Percentiles rank a stretch among this genome's conserved stretches.
Evolutionary conservation across 2,329 filamentous ascomycete genomes (phyloP).

Genomic region (Clonostachys solani): DNA sequence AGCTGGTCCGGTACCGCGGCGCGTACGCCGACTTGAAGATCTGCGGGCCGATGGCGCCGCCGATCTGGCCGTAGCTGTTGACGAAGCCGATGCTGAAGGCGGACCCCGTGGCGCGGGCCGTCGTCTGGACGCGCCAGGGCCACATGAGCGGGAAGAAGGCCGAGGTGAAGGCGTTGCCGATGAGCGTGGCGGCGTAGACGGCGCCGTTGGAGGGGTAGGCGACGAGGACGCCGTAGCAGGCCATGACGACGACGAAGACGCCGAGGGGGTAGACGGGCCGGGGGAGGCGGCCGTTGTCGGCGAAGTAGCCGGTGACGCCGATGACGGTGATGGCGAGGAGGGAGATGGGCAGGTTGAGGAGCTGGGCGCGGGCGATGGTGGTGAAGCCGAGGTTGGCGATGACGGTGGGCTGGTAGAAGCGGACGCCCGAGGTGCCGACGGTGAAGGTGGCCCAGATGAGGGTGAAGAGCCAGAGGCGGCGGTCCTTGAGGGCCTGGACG

Average conservation of each 20-base stretch:
- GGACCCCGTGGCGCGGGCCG: conserved; percentile 37
- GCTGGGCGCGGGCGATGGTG: conserved; percentile 39
- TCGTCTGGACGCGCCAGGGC: conserved; percentile 46
- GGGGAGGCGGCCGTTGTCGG: conserved; percentile 34
- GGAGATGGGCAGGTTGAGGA: conserved; percentile 43
- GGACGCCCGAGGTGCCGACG: conserved; percentile 32
- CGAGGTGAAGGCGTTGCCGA: conserved; percentile 33
- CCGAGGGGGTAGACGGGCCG: conserved; percentile 35
- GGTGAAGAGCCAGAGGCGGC: conserved; percentile 38
- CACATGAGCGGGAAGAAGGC: conserved; percentile 44
- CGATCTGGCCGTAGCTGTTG: conserved; percentile 45
- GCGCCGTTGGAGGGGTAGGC: conserved; percentile 38
- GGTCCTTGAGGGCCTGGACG: conserved; percentile 28
- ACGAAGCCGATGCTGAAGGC: conserved; percentile 46
- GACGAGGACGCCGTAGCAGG: conserved; percentile 38
- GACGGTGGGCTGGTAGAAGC: conserved; percentile 36
- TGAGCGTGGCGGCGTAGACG: conserved; percentile 40
- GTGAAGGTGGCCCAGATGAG: conserved; percentile 38
- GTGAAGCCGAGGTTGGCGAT: conserved; percentile 30
- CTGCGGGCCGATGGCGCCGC: conserved; percentile 40
- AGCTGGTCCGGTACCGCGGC: conserved; percentile 36
- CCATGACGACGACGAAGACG: conserved; percentile 34
- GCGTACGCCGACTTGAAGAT: conserved; percentile 38
- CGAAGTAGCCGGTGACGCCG: conserved; percentile 30
- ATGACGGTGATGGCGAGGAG: conserved; percentile 35